phyloP scores from a whole-genome alignment of 169 alveolate species.

The Plasmodium blacklocki region DNA sequence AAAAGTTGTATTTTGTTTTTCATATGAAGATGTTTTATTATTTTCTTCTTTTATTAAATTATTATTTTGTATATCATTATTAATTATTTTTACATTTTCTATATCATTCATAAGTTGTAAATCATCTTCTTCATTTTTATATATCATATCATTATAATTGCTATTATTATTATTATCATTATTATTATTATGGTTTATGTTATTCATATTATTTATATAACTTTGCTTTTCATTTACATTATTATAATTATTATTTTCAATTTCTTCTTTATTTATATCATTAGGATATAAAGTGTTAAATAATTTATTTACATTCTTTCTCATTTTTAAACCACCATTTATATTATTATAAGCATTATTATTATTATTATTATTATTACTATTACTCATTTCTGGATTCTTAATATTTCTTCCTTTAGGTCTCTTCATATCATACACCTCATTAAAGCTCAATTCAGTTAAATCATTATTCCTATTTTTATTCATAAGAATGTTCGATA shows the following conservation, averaged over 20 bases:
- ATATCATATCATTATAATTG: too few species aligned
- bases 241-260: neutral
- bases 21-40: neutral
- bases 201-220: neutral
- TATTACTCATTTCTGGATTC: too few species aligned
- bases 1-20: neutral
- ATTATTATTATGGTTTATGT: neutral
- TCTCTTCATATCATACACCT: too few species aligned
- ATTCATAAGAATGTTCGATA: neutral
- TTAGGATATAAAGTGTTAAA: conserved; percentile 38
- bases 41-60: neutral
- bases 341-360: conserved; percentile 1
- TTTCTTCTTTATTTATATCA: conserved; percentile 13
- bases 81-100: conserved; percentile 1
- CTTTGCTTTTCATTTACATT: neutral
- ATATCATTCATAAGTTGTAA: neutral
- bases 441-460: conserved; percentile 2
- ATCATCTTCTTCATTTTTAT: neutral
- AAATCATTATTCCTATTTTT: neutral
- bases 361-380: neutral
- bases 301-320: conserved; percentile 32
- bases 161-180: neutral
- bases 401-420: too few species aligned
- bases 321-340: conserved; percentile 20
- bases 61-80: neutral